Base-by-base conservation (phyloP, 1,284 basidiomycete species). In the Papiliotrema flavescens region DNA sequence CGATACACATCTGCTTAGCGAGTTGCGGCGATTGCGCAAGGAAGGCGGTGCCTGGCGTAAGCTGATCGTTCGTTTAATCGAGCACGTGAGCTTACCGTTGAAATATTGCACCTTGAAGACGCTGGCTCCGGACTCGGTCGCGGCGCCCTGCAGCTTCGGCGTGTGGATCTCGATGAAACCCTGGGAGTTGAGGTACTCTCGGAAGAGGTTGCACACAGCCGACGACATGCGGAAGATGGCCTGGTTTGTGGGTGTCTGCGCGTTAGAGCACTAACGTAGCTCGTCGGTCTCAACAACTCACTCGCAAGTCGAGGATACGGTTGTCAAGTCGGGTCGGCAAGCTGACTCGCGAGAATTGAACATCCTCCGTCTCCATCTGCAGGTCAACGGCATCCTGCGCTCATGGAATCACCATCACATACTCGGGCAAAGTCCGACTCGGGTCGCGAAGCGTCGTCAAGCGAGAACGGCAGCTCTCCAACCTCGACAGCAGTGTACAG, bases 71-170 rank as follows among this genome's bases (percentile, higher is more conserved):
- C 20, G 11, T 37, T 23, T 13, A 2, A 40, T 14, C 11, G 8
- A 17, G 20, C 14, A n/a, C 5, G 19, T 28, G 3, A 15, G 57
- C 78, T 54, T 59, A 86, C 91, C 87, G 81, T 98, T 97, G 80
- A 98, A 99, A 79, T 99, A 99, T 70, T 84, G 84, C 50, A 99
- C 92, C 81, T 94, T 94, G 83, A 99, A 99, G 39, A 99, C 96
- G 35, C 88, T 90, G 19, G 96, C 90, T 14, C 96, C 96, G 35
- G 88, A 91, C 78, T 98, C 96, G 7, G 96, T 98, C 6, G 96
- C 95, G 26, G 95, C 89, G 46, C 90, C 94, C 75, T 98, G 94
- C 7, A 99, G 83, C 78, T 98, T 99, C 17, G 96, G 95, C 59
- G 90, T 92, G 78, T 98, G 96, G 61, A 99, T 98, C 78, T 98